Conservation (phyloP, 2,329 filamentous ascomycete species). For the Cladobotryum protrusum region DNA sequence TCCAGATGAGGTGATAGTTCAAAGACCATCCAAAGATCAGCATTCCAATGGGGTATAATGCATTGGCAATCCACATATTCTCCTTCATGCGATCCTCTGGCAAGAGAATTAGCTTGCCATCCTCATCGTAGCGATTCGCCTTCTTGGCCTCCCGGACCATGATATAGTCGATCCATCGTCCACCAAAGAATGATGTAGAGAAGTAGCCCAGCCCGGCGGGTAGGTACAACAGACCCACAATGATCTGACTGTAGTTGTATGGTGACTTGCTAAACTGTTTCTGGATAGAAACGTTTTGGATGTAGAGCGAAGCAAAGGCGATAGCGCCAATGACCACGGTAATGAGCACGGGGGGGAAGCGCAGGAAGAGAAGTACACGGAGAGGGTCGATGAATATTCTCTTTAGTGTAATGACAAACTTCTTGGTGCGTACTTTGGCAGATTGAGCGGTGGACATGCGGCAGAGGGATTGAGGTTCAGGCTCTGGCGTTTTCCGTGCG, state of each 20-base stretch:
- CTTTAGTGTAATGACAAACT: slow-evolving; percentile 47
- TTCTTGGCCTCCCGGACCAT: slow-evolving; percentile 71
- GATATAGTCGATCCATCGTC: slow-evolving; percentile 69
- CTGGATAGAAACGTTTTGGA: slow-evolving; percentile 73
- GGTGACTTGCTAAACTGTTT: slow-evolving; percentile 59
- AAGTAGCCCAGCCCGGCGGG: slow-evolving; percentile 65
- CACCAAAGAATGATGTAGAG: slow-evolving; percentile 4
- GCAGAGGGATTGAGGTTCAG: slow-evolving; percentile 15
- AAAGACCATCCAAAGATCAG: slow-evolving; percentile 75
- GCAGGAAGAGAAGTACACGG: slow-evolving; percentile 62
- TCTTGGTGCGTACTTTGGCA: slow-evolving; percentile 49
- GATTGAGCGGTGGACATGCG: slow-evolving; percentile 59
- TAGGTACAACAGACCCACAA: slow-evolving; percentile 72
- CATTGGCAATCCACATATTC: slow-evolving; percentile 70
- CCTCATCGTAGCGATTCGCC: slow-evolving; percentile 60
- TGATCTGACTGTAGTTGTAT: slow-evolving; percentile 62
- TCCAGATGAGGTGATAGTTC: slow-evolving; percentile 58
- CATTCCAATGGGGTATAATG: slow-evolving; percentile 63
- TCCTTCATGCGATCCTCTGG: slow-evolving; percentile 80
- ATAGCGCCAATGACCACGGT: slow-evolving; percentile 70
- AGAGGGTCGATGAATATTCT: slow-evolving; percentile 67
- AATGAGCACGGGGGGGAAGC: slow-evolving; percentile 66
- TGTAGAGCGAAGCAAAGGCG: slow-evolving; percentile 68
- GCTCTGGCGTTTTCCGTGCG: slow-evolving; percentile 22
- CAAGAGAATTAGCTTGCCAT: slow-evolving; percentile 59